Evolutionary conservation across 2,329 filamentous ascomycete genomes (phyloP).

Genomic region (Aspergillus phoenicis): DNA sequence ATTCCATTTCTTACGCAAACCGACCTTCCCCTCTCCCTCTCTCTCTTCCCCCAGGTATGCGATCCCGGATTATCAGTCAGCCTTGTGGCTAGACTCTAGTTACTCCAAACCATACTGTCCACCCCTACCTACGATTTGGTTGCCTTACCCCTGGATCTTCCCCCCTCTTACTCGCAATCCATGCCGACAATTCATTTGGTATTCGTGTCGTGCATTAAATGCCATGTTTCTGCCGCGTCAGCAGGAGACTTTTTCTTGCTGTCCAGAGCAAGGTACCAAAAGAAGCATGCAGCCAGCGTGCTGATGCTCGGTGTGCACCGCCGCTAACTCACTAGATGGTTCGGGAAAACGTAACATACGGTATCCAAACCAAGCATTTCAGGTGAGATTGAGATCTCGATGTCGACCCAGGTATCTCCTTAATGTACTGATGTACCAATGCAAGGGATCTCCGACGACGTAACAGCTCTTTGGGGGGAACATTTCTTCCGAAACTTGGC

Average conservation of each 20-base stretch:
- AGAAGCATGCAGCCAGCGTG: constrained; percentile 5
- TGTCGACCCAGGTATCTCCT: background rate
- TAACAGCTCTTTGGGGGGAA: background rate
- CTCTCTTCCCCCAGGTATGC: background rate
- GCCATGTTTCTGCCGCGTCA: background rate
- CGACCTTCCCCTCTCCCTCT: background rate
- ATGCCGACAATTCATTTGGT: constrained; percentile 2
- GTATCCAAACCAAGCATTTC: constrained; percentile 9
- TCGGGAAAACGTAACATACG: background rate
- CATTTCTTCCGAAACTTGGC: background rate
- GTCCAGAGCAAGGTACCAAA: constrained; percentile 4
- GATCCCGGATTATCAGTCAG: constrained; percentile 8
- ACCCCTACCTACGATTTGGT: constrained; percentile 3
- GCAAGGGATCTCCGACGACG: constrained; percentile 8
- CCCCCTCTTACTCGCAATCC: background rate
- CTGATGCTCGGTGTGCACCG: constrained; percentile 5
- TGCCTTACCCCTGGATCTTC: constrained; percentile 13
- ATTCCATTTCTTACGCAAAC: background rate
- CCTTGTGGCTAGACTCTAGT: constrained; percentile 4
- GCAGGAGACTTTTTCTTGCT: background rate
- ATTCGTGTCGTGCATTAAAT: constrained; percentile 2
- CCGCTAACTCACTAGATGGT: background rate
- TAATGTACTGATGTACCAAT: background rate
- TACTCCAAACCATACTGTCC: background rate
- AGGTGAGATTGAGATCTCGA: constrained; percentile 7